Conservation (phyloP, 2,329 filamentous ascomycete species). For the Aspergillus jensenii region DNA sequence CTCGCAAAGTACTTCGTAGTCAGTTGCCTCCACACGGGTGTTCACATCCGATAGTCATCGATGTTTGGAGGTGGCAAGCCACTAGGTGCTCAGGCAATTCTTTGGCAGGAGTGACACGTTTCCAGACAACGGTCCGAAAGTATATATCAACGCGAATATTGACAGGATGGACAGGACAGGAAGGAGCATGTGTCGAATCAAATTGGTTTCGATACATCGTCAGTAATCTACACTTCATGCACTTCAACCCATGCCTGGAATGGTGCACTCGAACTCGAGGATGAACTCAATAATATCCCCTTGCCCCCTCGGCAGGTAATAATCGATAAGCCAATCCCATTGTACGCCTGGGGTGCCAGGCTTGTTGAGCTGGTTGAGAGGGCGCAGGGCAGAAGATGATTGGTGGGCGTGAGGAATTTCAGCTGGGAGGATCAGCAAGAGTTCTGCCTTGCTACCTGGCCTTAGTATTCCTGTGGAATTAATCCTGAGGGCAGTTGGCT, state of each 20-base stretch:
- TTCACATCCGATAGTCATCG: no score
- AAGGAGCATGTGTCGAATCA: no score
- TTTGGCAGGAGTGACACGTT: background rate
- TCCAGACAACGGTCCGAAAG: background rate
- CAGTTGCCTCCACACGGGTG: no score
- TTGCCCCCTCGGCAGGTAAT: background rate
- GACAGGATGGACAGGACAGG: background rate
- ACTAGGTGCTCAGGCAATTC: background rate
- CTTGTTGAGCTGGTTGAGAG: conserved; percentile 8
- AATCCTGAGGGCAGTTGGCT: conserved; percentile 8
- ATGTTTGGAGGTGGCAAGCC: background rate
- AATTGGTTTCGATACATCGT: background rate
- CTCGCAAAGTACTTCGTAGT: background rate
- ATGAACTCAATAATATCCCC: background rate
- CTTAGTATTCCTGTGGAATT: conserved; percentile 15
- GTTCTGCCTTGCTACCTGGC: no score
- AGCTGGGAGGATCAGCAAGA: conserved; percentile 25
- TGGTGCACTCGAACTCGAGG: background rate
- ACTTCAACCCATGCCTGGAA: background rate
- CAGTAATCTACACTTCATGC: no score
- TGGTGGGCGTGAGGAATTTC: conserved; percentile 18
- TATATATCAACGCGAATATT: background rate
- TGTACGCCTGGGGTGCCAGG: background rate
- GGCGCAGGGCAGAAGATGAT: conserved; percentile 16
- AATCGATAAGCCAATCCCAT: conserved; percentile 14